Evolutionary conservation across 1,139 yeast species (phyloP).

Genomic region (Casaregolazyma suthepensis): DNA sequence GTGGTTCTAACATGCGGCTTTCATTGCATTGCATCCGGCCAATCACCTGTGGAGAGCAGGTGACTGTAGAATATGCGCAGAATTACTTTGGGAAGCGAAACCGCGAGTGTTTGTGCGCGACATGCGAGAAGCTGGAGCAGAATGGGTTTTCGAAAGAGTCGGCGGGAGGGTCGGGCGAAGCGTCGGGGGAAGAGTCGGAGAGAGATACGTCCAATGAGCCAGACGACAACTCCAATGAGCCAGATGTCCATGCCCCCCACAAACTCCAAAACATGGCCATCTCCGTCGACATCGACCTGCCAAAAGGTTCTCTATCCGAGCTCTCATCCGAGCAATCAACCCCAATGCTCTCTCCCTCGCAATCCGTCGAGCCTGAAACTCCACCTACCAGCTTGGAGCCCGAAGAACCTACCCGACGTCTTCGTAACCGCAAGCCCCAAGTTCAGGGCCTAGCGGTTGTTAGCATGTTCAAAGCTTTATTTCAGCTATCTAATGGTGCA

Average conservation of each 20-base stretch:
- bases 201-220: no score
- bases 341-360: constrained; percentile 3
- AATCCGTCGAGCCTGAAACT: constrained; percentile 2
- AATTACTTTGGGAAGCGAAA: constrained; percentile 41
- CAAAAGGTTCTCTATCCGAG: neutral
- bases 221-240: no score
- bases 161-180: no score
- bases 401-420: constrained; percentile 7
- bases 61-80: constrained; percentile 40
- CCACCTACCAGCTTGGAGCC: constrained; percentile 16
- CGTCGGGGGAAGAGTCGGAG: no score
- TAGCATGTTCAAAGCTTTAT: constrained; percentile 6
- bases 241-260: neutral
- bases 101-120: constrained; percentile 40
- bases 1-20: constrained; percentile 25
- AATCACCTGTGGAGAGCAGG: constrained; percentile 41
- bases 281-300: neutral
- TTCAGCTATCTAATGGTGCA: neutral
- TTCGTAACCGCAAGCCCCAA: constrained; percentile 4
- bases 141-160: constrained; percentile 21
- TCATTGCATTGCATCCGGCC: constrained; percentile 32
- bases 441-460: constrained; percentile 2
- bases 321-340: constrained; percentile 4
- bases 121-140: constrained; percentile 35
- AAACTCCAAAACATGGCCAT: neutral